These are phyloP conservation scores for Anethum foeniculum DNA, from an alignment of 140 eudicot genomes.

Conservation along the genomic window DNA sequence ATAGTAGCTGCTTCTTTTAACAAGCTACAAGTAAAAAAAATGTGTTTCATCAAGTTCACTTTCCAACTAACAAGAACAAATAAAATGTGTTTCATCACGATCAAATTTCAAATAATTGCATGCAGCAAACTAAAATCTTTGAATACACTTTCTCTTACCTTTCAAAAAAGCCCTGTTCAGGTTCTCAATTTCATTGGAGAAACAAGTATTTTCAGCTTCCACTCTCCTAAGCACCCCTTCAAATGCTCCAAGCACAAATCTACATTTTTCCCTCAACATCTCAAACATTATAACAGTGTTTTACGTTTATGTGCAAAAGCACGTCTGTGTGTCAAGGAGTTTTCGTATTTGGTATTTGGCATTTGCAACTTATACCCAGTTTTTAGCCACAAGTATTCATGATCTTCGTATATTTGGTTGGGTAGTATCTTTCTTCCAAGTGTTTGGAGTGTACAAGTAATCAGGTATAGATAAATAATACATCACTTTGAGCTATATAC, in stretches of 20 bases:
- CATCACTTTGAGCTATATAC: not conserved
- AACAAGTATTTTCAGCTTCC: constrained; percentile 18
- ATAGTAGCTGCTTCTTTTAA: not conserved
- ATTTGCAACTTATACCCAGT: not conserved
- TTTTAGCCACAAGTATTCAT: not conserved
- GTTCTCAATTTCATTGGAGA: constrained; percentile 16
- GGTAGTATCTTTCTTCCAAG: not conserved
- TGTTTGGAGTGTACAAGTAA: not conserved
- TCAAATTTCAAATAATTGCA: not conserved
- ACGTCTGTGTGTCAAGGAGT: not conserved
- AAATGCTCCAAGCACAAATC: constrained; percentile 17
- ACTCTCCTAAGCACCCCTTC: constrained; percentile 16
- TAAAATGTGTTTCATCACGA: not conserved
- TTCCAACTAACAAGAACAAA: constrained; percentile 15
- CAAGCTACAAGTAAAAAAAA: not conserved
- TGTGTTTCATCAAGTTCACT: constrained; percentile 10
- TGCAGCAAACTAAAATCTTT: not conserved
- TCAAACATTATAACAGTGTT: not conserved
- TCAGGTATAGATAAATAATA: not conserved
- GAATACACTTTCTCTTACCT: constrained; percentile 5
- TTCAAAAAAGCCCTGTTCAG: constrained; percentile 10
- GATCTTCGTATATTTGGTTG: not conserved
- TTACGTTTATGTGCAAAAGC: not conserved
- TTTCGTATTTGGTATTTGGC: not conserved
- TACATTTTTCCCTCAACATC: not conserved